phyloP scores from a whole-genome alignment of 1,284 basidiomycete genomes.

The Fomitopsis schrenkii region DNA sequence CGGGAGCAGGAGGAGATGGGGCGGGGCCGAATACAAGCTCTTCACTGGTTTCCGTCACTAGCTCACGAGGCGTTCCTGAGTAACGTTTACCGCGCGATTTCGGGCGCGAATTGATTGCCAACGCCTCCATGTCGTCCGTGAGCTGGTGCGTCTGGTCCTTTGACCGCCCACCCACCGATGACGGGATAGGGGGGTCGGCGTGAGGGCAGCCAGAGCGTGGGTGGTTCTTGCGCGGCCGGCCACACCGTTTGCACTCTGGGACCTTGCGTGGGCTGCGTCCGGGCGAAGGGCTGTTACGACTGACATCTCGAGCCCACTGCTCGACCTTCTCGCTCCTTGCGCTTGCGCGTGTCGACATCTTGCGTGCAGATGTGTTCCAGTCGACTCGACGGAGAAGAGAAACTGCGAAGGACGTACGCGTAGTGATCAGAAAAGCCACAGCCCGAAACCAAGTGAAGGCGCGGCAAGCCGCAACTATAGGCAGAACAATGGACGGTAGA shows the following conservation, averaged over 20 bases:
- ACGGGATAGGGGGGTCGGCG: slow-evolving; percentile 25
- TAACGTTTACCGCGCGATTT: neutral
- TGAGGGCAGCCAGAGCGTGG: slow-evolving; percentile 55
- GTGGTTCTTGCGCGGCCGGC: slow-evolving; percentile 48
- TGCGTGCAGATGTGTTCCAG: neutral
- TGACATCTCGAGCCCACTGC: neutral
- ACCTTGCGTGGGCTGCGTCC: slow-evolving; percentile 7
- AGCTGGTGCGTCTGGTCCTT: neutral
- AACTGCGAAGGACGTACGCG: neutral
- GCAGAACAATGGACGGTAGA: no score
- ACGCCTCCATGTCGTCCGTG: neutral
- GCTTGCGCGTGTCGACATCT: neutral
- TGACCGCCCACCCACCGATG: neutral
- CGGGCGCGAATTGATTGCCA: neutral
- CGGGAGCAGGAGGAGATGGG: neutral
- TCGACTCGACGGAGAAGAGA: neutral
- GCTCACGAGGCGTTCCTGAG: neutral
- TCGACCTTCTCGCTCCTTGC: neutral
- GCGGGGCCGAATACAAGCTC: neutral
- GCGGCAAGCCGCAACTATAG: no score
- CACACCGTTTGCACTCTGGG: slow-evolving; percentile 43
- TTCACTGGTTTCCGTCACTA: neutral
- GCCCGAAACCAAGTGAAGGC: no score
- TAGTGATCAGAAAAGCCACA: no score
- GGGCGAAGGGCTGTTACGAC: neutral